phyloP scores from a whole-genome alignment of 495 filamentous ascomycete species.

The Schizothecium vesticola region DNA sequence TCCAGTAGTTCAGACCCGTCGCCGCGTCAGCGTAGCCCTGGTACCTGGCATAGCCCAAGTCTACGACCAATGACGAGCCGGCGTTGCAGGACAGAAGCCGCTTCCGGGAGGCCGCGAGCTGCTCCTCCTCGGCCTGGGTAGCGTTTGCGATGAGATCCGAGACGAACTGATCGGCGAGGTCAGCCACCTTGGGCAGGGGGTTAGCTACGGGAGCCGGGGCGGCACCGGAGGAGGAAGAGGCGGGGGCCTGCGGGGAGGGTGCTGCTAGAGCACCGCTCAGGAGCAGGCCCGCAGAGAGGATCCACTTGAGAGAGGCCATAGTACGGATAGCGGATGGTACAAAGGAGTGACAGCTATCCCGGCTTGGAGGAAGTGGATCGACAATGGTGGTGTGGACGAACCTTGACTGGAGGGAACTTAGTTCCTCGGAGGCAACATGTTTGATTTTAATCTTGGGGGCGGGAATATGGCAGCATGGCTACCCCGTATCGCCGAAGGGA shows the following conservation, averaged over 20 bases:
- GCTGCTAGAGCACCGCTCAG: conserved; percentile 4
- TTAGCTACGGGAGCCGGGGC: neutral
- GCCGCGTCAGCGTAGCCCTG: conserved; percentile 29
- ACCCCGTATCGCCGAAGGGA: neutral
- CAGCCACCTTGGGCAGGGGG: neutral
- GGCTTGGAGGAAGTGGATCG: neutral
- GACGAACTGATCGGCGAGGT: conserved; percentile 20
- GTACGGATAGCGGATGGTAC: neutral
- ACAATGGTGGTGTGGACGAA: neutral
- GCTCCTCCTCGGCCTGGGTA: conserved; percentile 12
- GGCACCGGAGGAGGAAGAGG: neutral
- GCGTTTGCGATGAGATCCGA: conserved; percentile 19
- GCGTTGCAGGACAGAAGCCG: conserved; percentile 11
- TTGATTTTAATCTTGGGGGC: neutral
- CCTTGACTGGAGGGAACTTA: neutral
- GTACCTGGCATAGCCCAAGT: conserved; percentile 40
- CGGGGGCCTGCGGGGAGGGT: neutral
- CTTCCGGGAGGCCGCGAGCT: conserved; percentile 2
- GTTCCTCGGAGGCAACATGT: neutral
- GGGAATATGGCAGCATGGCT: neutral
- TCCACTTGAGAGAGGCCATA: conserved; percentile 10
- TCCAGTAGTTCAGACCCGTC: conserved; percentile 36
- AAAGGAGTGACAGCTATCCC: neutral
- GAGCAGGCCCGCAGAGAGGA: conserved; percentile 8
- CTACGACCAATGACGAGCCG: conserved; percentile 19